Base-by-base conservation (phyloP, 1,139 yeast genomes). In the Trichomonascaceae sp. region DNA sequence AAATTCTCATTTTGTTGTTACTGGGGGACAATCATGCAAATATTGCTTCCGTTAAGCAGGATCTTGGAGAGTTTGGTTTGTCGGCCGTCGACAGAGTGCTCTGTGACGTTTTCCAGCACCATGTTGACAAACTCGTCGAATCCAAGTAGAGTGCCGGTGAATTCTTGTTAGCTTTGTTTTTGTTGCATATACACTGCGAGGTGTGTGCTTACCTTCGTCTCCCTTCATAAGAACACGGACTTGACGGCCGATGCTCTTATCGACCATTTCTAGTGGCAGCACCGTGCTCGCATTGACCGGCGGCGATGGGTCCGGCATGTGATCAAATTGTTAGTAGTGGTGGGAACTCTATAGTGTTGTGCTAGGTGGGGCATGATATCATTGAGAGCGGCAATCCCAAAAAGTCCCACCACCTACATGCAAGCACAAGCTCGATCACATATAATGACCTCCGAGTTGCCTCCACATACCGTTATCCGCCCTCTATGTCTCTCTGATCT, bases 81-180 rank as follows among this genome's bases (percentile, higher is more conserved):
- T 33, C 50, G 57, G 30, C 65, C 69, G 16, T 63, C 63, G 8
- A 54, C 60, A 13, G 60, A 65, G 37, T 59, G 57, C 55, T 85
- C 97, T 5, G 70, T 69, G 25, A 81, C 96, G 47, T 84, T 76
- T 50, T 79, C 80, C 41, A 87, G 67, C 8, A 89, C 94, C 65
- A 87, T 77, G 57, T 89, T 89, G 41, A 89, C 97, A 50, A 77
- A 87, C 56, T 89, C 97, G 56, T 89, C 98, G 56, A 89, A 87
- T 1, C 97, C 98, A 17, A 79, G 71, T 35, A 89, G 65, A 6
- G 76, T 81, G 2, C 98, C 98, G 17, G 71, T 69, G 56, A 85
- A 89, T 55, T 87, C 96, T 43, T 26, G 14, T 14, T 27, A 13
- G 16, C 23, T 20, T 11, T 6, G 23, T 20, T 20, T 6, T 6